Percentiles rank a stretch among this genome's conserved stretches.
Conservation (phyloP, 1,284 basidiomycete species). For the Cutaneotrichosporon sp. region DNA sequence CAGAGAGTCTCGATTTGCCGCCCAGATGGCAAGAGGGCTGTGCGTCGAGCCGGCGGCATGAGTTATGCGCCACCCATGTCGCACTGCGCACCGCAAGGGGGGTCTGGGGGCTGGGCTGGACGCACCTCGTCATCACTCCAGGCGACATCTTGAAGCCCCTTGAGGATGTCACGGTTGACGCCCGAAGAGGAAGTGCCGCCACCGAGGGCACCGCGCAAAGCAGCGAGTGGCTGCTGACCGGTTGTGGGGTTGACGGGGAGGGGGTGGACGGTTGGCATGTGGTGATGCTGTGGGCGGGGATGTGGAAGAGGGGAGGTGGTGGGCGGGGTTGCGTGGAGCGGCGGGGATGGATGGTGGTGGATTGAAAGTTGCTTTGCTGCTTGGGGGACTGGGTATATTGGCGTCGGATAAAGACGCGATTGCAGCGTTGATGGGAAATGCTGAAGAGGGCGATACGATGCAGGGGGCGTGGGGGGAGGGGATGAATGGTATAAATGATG, state of each 20-base stretch:
- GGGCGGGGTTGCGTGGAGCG: neutral
- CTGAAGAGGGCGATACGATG: neutral
- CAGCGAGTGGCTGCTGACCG: slow-evolving; percentile 43
- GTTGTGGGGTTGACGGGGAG: slow-evolving; percentile 52
- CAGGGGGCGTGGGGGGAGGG: neutral
- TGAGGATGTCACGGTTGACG: slow-evolving; percentile 53
- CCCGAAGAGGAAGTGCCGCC: slow-evolving; percentile 32
- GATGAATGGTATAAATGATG: slow-evolving; percentile 4
- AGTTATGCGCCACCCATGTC: neutral
- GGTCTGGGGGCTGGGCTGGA: slow-evolving; percentile 14
- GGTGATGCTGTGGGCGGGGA: slow-evolving; percentile 9
- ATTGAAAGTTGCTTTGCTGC: neutral
- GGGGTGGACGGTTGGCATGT: slow-evolving; percentile 40
- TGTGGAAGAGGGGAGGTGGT: slow-evolving; percentile 6
- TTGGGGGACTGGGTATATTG: neutral
- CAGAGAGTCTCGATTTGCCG: slow-evolving; percentile 3
- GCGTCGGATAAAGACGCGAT: neutral
- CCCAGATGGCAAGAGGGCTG: slow-evolving; percentile 1
- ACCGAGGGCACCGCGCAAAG: slow-evolving; percentile 23
- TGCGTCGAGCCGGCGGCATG: slow-evolving; percentile 4
- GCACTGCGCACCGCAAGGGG: neutral
- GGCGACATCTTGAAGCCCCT: slow-evolving; percentile 89
- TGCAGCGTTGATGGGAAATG: neutral
- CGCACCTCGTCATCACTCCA: slow-evolving; percentile 90
- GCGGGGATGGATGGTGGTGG: neutral